A percentile compares a stretch with the other conserved stretches of the same genome.
phyloP scores from a whole-genome alignment of 2,329 filamentous ascomycete species.

The Epichloe uncinata region DNA sequence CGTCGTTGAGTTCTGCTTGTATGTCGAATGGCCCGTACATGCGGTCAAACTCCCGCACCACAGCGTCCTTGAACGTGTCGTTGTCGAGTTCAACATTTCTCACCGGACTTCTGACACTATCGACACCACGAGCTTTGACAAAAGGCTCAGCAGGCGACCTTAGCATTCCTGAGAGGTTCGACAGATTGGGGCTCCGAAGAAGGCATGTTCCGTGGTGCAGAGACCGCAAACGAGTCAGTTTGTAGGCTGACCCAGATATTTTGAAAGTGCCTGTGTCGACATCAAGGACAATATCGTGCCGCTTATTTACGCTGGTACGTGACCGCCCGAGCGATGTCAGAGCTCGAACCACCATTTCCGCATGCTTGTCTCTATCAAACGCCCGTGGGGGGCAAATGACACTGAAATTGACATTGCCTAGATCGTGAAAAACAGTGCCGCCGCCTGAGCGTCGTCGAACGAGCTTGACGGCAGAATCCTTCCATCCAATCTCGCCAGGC shows the following conservation, averaged over 20 bases:
- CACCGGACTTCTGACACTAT: slow-evolving; percentile 78
- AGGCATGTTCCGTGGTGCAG: slow-evolving; percentile 92
- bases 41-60: slow-evolving; percentile 49
- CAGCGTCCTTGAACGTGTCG: slow-evolving; percentile 36
- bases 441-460: slow-evolving; percentile 81
- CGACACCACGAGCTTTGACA: slow-evolving; percentile 73
- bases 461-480: slow-evolving; percentile 33
- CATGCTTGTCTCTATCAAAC: slow-evolving; percentile 80
- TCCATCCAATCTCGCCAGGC: slow-evolving; percentile 13
- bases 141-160: slow-evolving; percentile 64
- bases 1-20: slow-evolving; percentile 32
- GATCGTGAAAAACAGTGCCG: slow-evolving; percentile 87
- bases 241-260: slow-evolving; percentile 89
- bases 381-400: slow-evolving; percentile 71
- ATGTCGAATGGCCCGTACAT: slow-evolving; percentile 45
- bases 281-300: slow-evolving; percentile 84
- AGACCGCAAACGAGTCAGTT: slow-evolving; percentile 66
- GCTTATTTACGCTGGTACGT: slow-evolving; percentile 64
- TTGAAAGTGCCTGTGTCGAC: slow-evolving; percentile 43
- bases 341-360: slow-evolving; percentile 84
- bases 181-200: slow-evolving; percentile 61
- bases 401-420: slow-evolving; percentile 87
- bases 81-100: slow-evolving; percentile 55
- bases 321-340: slow-evolving; percentile 45
- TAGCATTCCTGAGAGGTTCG: slow-evolving; percentile 54